Evolutionary conservation across 1,284 basidiomycete genomes (phyloP), one percentile per base, ranked within the genome.

Genomic region (Lignosus rhinocerotis): DNA sequence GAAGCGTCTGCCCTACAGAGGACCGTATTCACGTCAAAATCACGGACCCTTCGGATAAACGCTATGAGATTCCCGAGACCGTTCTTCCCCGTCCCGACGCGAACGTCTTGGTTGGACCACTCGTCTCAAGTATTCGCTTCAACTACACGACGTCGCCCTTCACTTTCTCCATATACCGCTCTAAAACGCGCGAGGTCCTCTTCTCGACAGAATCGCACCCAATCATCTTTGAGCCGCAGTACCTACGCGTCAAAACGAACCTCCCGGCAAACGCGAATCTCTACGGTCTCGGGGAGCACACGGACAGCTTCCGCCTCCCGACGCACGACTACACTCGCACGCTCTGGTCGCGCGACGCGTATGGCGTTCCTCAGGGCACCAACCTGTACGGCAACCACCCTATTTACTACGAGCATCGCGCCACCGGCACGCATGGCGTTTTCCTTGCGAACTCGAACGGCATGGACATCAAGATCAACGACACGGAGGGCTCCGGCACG

Each of bases 201-300:
- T 93, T 93, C 75, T 85, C 88, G 41, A 92, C 90, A 2, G 76
- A 74, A 1, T 75, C 75, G 2, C 79, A 85, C 64, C 76, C 85
- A 5, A 73, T 92, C 67, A 83, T 93, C 62, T 91, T 90, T 64
- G 89, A 92, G 69, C 83, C 87, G 14, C 91, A 92, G 70, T 93
- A 90, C 68, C 77, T 93, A 16, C 88, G 90, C 57, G 70, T 91
- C 55, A 85, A 85, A 71, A 85, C 84, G 25, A 67, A 62, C 55
- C 70, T 87, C 1, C 83, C 85, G 0, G 54, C 68, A 7, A 73
- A 81, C 39, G 83, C 90, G 43, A 90, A 92, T 72, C 80, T 92
- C 55, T 92, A 92, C 65, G 91, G 91, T 2, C 79, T 93, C 5
- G 90, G 90, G 19, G 90, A 93, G 69, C 85, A 88, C 70, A 85